Conservation (phyloP, 2,329 filamentous ascomycete genomes). For the Sporothrix dimorphospora region DNA sequence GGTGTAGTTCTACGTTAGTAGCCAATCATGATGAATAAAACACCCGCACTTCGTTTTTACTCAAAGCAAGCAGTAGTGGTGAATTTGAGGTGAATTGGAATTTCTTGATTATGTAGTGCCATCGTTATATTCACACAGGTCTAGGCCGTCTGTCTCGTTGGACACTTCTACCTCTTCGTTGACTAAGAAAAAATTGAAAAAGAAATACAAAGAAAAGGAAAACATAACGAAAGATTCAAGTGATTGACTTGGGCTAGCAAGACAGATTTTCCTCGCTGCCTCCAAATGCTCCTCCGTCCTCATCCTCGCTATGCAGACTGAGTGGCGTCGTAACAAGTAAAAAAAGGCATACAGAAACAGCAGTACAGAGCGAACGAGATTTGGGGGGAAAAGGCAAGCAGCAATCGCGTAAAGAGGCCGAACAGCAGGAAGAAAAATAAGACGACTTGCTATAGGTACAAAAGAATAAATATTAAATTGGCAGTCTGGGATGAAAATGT, state of each 20-base stretch:
- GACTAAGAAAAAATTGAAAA: not conserved
- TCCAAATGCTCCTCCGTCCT: conserved; percentile 18
- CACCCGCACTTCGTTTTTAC: not conserved
- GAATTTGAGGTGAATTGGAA: not conserved
- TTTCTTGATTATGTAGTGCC: not conserved
- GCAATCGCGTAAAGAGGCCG: too few species aligned
- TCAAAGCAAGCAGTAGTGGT: not conserved
- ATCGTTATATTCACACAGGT: not conserved
- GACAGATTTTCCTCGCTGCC: not conserved
- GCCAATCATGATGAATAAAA: not conserved
- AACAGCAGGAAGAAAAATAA: not conserved
- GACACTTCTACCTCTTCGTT: not conserved
- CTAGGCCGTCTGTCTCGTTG: not conserved
- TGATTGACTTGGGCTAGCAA: conserved; percentile 6
- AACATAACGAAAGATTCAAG: conserved; percentile 5
- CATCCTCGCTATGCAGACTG: conserved; percentile 29
- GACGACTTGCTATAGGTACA: conserved; percentile 16
- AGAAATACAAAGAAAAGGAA: not conserved
- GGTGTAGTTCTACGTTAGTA: not conserved
- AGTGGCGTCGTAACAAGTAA: conserved; percentile 19
- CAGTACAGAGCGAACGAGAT: not conserved
- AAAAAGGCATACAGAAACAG: conserved; percentile 1
- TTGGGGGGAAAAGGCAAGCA: not conserved
- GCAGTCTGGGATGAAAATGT: conserved; percentile 12
- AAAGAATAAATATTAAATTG: conserved; percentile 11